Percentiles rank a stretch among this genome's conserved stretches.
Evolutionary conservation across 495 filamentous ascomycete genomes (phyloP).

Genomic region (Aspergillus sparsus): DNA sequence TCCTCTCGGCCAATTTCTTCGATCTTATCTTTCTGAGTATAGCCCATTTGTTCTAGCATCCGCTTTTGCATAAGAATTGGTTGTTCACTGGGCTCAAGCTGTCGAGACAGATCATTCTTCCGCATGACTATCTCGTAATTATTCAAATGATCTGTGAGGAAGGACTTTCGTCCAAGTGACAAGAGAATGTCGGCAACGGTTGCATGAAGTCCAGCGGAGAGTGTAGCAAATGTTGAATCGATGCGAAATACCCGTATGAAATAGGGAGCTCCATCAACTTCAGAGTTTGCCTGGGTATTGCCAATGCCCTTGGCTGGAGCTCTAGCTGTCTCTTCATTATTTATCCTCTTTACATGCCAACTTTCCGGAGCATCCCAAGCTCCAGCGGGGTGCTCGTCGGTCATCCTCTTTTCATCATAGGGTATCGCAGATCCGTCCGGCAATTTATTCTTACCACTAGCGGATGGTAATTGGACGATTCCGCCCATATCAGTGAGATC

Average conservation of each 20-base stretch:
- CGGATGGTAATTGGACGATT: conserved; percentile 59
- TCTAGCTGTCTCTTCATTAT: conserved; percentile 62
- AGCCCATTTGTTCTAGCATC: conserved; percentile 88
- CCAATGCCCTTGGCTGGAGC: conserved; percentile 62
- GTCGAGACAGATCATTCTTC: conserved; percentile 85
- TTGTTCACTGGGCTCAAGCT: conserved; percentile 73
- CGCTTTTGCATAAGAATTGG: conserved; percentile 92
- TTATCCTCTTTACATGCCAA: conserved; percentile 77
- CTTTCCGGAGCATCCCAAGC: conserved; percentile 90
- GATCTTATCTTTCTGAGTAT: conserved; percentile 80
- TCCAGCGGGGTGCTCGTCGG: conserved; percentile 34
- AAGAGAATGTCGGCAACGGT: conserved; percentile 81
- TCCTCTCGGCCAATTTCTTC: conserved; percentile 98
- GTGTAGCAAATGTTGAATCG: conserved; percentile 90
- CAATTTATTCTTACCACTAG: conserved; percentile 46
- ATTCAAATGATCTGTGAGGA: conserved; percentile 81
- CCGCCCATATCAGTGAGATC: conserved; percentile 82
- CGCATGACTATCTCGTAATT: conserved; percentile 95
- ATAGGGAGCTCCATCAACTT: conserved; percentile 69
- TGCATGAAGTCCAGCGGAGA: conserved; percentile 76
- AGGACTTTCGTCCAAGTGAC: conserved; percentile 86
- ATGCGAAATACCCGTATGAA: conserved; percentile 95
- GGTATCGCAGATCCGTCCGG: conserved; percentile 53
- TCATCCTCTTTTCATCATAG: conserved; percentile 35
- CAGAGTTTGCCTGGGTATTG: conserved; percentile 45